Evolutionary conservation across 768 basidiomycete genomes (phyloP).

Genomic region (Boletus sp.): DNA sequence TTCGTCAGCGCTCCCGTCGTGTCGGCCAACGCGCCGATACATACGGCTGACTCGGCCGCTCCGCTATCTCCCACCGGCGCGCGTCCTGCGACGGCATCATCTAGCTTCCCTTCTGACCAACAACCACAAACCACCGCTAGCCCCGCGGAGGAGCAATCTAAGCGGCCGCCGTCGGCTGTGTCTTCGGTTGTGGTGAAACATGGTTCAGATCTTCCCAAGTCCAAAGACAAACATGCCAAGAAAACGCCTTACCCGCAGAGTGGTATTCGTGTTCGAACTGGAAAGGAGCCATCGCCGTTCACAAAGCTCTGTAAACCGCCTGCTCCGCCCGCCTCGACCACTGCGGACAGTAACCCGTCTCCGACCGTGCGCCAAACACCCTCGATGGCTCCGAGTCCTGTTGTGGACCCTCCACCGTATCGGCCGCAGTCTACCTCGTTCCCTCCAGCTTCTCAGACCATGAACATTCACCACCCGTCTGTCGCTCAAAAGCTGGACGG

Average conservation of each 20-base stretch:
- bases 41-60: background rate
- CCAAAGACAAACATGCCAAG: conserved; percentile 43
- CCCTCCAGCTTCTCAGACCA: conserved; percentile 3
- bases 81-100: background rate
- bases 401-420: conserved; percentile 11
- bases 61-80: background rate
- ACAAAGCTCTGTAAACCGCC: conserved; percentile 7
- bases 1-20: conserved; percentile 39
- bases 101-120: background rate
- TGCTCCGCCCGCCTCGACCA: conserved; percentile 10
- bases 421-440: conserved; percentile 15
- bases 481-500: conserved; percentile 17
- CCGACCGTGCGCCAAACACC: conserved; percentile 7
- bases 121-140: background rate
- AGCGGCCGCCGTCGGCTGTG: conserved; percentile 8
- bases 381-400: conserved; percentile 13
- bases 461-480: background rate
- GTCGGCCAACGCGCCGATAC: conserved; percentile 8
- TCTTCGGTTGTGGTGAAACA: conserved; percentile 10
- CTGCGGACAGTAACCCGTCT: conserved; percentile 10
- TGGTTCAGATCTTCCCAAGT: conserved; percentile 23
- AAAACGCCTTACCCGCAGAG: conserved; percentile 42
- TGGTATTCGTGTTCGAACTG: conserved; percentile 47
- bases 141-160: conserved; percentile 15
- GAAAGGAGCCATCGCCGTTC: conserved; percentile 31